These are phyloP conservation scores for Capsella bursapastoris DNA, from an alignment of 345 rosid species.

Conservation along the genomic window DNA sequence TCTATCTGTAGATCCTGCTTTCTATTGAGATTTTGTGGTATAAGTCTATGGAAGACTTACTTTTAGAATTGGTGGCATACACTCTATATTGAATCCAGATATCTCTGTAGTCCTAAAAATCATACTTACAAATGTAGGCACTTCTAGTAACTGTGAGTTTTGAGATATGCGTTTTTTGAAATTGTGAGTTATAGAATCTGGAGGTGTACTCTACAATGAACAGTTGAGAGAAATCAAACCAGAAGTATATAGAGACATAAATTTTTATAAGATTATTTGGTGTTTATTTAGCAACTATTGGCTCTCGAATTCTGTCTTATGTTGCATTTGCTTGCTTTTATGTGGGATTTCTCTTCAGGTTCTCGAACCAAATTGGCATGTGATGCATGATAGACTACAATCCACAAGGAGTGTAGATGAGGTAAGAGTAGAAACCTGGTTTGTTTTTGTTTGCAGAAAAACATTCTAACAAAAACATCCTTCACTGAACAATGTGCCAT, in stretches of 20 bases:
- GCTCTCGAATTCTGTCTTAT: constrained; percentile 14
- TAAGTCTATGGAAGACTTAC: background rate
- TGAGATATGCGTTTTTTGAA: background rate
- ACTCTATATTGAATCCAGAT: constrained; percentile 2
- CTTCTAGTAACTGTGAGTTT: constrained; percentile 15
- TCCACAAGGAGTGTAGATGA: constrained; percentile 87
- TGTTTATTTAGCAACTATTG: constrained; percentile 19
- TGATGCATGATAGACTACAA: constrained; percentile 78
- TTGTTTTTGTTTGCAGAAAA: background rate
- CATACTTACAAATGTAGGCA: constrained; percentile 6
- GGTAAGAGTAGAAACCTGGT: constrained; percentile 48
- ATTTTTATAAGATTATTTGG: constrained; percentile 10
- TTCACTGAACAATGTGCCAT: constrained; percentile 27
- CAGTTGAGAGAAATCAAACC: constrained; percentile 10
- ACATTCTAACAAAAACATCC: background rate
- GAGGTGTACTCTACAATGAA: constrained; percentile 6
- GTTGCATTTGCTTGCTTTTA: constrained; percentile 16
- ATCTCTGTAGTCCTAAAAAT: constrained; percentile 1
- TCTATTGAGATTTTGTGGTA: background rate
- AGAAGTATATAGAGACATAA: background rate
- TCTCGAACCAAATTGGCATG: constrained; percentile 97
- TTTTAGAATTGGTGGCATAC: constrained; percentile 9
- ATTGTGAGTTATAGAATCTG: constrained; percentile 1
- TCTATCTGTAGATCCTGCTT: constrained; percentile 14
- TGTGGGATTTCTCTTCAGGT: constrained; percentile 58